Evolutionary conservation across 1,284 basidiomycete genomes (phyloP).

Genomic region (Papiliotrema terrestris): DNA sequence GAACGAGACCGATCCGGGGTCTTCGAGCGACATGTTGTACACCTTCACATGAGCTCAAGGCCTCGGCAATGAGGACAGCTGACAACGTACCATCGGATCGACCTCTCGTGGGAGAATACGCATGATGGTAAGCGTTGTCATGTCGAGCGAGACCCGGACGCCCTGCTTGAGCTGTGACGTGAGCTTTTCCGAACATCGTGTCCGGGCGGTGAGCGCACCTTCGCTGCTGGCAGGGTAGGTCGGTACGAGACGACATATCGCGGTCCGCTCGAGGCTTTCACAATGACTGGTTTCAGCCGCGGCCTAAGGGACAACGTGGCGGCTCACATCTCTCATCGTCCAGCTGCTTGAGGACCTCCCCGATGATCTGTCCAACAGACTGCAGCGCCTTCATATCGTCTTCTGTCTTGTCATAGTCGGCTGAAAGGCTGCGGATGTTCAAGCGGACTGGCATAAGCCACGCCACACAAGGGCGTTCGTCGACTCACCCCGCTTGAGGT

Average conservation of each 20-base stretch:
- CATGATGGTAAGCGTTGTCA: constrained; percentile 99
- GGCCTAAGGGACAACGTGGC: background rate
- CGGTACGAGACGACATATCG: constrained; percentile 99
- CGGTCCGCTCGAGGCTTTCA: constrained; percentile 97
- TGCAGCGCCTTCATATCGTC: constrained; percentile 99
- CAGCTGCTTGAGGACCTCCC: constrained; percentile 97
- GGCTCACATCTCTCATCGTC: constrained; percentile 93
- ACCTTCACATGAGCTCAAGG: constrained; percentile 48
- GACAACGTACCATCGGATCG: constrained; percentile 70
- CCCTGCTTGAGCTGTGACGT: constrained; percentile 72
- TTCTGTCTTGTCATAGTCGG: constrained; percentile 91
- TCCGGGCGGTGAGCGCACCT: no score
- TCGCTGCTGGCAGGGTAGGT: constrained; percentile 82
- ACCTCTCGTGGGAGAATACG: constrained; percentile 95
- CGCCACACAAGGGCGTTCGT: background rate
- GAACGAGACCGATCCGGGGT: constrained; percentile 91
- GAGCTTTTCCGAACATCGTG: background rate
- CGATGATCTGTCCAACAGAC: constrained; percentile 98
- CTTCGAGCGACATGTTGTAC: constrained; percentile 99
- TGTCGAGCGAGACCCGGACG: constrained; percentile 94
- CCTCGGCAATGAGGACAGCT: background rate
- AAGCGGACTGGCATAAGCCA: constrained; percentile 35
- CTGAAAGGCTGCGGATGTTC: constrained; percentile 75
- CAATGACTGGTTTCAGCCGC: constrained; percentile 68
- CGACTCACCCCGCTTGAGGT: constrained; percentile 75